Evolutionary conservation across 2,329 filamentous ascomycete genomes (phyloP), one percentile per base, ranked within the genome.

Genomic region (Trichoderma cornu-damae): DNA sequence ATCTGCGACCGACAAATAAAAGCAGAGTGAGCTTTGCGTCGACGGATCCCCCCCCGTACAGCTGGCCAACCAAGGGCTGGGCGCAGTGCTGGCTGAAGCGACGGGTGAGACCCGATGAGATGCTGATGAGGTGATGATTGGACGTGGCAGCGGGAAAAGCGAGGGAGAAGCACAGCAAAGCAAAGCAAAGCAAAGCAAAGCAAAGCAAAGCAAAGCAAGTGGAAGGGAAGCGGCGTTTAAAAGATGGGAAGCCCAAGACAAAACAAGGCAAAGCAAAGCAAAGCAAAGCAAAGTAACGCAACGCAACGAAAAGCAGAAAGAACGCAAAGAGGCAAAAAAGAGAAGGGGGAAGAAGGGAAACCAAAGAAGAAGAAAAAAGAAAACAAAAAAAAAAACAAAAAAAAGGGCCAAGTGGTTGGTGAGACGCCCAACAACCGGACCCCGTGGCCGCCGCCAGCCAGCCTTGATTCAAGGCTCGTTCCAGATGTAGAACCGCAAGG

Each of bases 21-120:
- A 37, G 42, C 51, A 56, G 24, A 30, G 26, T 37, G 42, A 54
- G 51, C n/a, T 46, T 48, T 59, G 57, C 57, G 42, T 59, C 43
- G 37, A 49, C 40, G 20, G 38, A 40, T n/a, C 32, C 22, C 28
- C 40, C 7, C 30, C 43, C 34, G 42, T 47, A 34, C 52, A 49
- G 52, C 52, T 58, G 22, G 42, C 52, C 38, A 48, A 22, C 28
- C 35, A 48, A 55, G 32, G 38, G 28, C 30, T 24, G 44, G 53
- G 43, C 40, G 56, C 54, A 42, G 54, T 35, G 54, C 54, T 32
- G 54, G 54, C 54, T 32, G 54, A 58, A 38, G 40, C 48, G 30
- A 28, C 42, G 51, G 50, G 50, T 55, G 57, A 59, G 42, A 55
- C 57, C 42, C 40, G 50, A 43, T 55, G 57, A 59, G 42, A 55